Base-by-base conservation (phyloP, 2,329 filamentous ascomycete species). In the Chaetomiaceae sp. region DNA sequence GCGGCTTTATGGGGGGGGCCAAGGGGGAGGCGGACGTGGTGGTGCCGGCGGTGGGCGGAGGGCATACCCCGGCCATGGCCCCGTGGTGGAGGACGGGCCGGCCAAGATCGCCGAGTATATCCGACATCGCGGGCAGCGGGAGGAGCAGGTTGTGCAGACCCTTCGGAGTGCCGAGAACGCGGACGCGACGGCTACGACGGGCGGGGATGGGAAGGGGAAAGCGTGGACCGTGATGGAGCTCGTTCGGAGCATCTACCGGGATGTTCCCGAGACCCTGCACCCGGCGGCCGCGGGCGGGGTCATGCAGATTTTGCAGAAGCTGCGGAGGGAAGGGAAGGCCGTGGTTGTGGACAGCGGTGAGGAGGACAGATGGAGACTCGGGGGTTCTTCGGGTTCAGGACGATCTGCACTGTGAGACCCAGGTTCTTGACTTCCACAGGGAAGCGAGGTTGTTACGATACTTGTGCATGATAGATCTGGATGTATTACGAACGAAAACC, bases 11-110 rank as follows among this genome's bases (percentile, higher is more conserved):
- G 69, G 69, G 0, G 30, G 27, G 6, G 34, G 8, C 21, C 30
- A n/a, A 7, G 18, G 7, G 23, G 86, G n/a, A n/a, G n/a, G n/a
- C n/a, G n/a, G n/a, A n/a, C n/a, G n/a, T n/a, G n/a, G n/a, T n/a
- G n/a, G n/a, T n/a, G n/a, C n/a, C n/a, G n/a, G n/a, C n/a, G n/a
- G n/a, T n/a, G n/a, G n/a, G n/a, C n/a, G 87, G 1, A 75, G 81
- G 43, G 90, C 85, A 2, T 97, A 96, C 67, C 92, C 94, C 0
- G 92, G 89, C 4, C 94, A 99, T 64, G 94, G 94, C 0, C 79
- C 85, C 0, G 81, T 94, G 3, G 77, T 97, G 21, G 79, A 84
- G 33, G 79, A 94, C 57, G 89, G 88, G 0, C 80, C 76, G 21
- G 74, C 72, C 21, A 92, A 83, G 66, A 86, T 97, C 48, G 62